phyloP scores from a whole-genome alignment of 495 filamentous ascomycete species.

The Podospora pseudopauciseta region DNA sequence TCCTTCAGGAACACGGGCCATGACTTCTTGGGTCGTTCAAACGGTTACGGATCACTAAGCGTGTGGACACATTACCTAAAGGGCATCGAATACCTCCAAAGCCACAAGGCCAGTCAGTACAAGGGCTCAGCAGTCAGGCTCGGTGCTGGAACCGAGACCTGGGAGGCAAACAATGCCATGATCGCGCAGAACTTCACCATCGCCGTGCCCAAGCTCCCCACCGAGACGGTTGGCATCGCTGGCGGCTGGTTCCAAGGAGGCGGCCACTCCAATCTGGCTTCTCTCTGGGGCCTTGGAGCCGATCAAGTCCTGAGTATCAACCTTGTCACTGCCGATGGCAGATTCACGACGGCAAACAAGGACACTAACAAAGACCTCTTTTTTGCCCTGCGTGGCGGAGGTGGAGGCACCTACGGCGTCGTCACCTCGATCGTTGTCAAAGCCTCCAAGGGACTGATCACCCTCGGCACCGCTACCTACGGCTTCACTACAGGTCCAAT shows the following conservation, averaged over 20 bases:
- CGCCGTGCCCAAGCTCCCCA: constrained; percentile 31
- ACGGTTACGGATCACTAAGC: constrained; percentile 50
- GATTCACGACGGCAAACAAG: constrained; percentile 40
- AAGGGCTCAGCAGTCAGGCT: constrained; percentile 40
- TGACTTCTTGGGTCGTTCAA: constrained; percentile 55
- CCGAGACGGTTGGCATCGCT: constrained; percentile 34
- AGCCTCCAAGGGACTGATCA: neutral
- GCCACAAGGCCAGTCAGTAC: constrained; percentile 38
- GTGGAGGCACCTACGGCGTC: constrained; percentile 36
- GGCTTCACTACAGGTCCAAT: neutral
- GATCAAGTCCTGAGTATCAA: constrained; percentile 48
- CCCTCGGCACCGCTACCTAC: neutral
- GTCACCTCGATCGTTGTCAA: neutral
- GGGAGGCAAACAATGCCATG: constrained; percentile 38
- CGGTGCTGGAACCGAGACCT: constrained; percentile 42
- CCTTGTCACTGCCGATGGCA: constrained; percentile 47
- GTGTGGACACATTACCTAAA: constrained; percentile 60
- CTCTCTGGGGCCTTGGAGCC: constrained; percentile 44
- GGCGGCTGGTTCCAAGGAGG: constrained; percentile 48
- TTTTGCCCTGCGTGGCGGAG: constrained; percentile 53
- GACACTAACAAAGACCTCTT: constrained; percentile 48
- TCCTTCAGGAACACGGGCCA: constrained; percentile 60
- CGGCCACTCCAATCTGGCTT: constrained; percentile 43
- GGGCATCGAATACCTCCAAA: constrained; percentile 39
- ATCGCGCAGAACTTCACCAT: constrained; percentile 35